Evolutionary conservation across 176 grass and related monocot species (phyloP).

Genomic region (Olyra latifolia): DNA sequence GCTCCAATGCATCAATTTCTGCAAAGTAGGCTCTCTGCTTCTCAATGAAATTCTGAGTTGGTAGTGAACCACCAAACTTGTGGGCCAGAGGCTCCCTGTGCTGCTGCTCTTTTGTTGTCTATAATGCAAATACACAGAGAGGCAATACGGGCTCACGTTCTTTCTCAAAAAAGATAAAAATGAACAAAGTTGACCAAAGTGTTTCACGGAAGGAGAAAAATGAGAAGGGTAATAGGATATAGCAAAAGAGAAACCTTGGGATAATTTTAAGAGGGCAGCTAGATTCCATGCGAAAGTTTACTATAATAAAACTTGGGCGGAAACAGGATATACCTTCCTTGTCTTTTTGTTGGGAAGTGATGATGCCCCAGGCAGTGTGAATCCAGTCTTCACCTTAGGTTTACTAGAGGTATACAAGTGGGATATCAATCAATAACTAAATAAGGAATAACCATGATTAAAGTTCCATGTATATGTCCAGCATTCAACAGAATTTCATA

Average conservation of each 20-base stretch:
- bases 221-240: neutral
- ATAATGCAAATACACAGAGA: no score
- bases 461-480: neutral
- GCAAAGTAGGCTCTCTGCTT: neutral
- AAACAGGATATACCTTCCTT: neutral
- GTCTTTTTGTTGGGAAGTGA: conserved; percentile 3
- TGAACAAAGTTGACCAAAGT: neutral
- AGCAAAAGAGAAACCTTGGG: neutral
- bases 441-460: neutral
- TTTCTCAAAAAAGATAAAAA: no score
- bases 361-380: neutral
- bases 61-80: no score
- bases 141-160: no score
- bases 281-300: neutral
- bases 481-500: neutral
- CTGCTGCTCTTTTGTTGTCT: no score
- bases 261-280: neutral
- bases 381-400: neutral
- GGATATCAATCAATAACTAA: neutral
- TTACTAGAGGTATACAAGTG: conserved; percentile 12
- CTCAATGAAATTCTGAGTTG: neutral
- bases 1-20: neutral
- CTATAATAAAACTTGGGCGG: neutral
- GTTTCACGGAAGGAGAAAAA: neutral
- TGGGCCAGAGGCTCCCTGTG: no score